Percentiles rank a stretch among this genome's conserved stretches.
These are phyloP conservation scores for Clavispora vitiphila DNA, from an alignment of 805 yeast genomes.

Conservation along the genomic window DNA sequence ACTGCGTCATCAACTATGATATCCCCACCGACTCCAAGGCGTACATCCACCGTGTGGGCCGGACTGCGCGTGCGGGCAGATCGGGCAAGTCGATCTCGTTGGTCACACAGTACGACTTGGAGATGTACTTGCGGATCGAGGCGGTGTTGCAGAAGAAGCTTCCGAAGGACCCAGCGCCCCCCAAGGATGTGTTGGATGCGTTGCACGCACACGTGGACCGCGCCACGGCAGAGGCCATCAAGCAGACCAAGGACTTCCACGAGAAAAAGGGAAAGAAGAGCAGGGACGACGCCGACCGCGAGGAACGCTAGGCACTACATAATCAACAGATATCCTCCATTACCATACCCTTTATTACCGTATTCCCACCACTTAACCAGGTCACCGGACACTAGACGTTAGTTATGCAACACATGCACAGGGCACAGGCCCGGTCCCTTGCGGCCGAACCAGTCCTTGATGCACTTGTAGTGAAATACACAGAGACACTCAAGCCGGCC, in stretches of 20 bases:
- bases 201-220: constrained; percentile 85
- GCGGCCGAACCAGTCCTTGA: constrained; percentile 83
- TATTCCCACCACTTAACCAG: too few species aligned
- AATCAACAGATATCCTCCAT: not conserved
- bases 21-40: constrained; percentile 83
- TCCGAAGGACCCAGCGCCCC: constrained; percentile 73
- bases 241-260: constrained; percentile 67
- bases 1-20: constrained; percentile 71
- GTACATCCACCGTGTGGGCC: constrained; percentile 84
- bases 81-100: constrained; percentile 83
- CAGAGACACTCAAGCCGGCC: constrained; percentile 93
- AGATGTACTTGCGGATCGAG: constrained; percentile 82
- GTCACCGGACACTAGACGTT: too few species aligned
- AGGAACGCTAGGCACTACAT: constrained; percentile 18
- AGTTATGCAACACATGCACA: constrained; percentile 51
- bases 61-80: constrained; percentile 93
- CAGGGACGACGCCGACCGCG: constrained; percentile 35
- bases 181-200: constrained; percentile 69
- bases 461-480: constrained; percentile 88
- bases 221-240: constrained; percentile 86
- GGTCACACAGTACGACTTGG: constrained; percentile 93
- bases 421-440: constrained; percentile 88
- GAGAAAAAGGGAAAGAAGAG: constrained; percentile 31
- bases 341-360: not conserved
- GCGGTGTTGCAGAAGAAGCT: constrained; percentile 77